Conservation (phyloP, 352 stramenopile species). For the Pythium sukuiense region DNA sequence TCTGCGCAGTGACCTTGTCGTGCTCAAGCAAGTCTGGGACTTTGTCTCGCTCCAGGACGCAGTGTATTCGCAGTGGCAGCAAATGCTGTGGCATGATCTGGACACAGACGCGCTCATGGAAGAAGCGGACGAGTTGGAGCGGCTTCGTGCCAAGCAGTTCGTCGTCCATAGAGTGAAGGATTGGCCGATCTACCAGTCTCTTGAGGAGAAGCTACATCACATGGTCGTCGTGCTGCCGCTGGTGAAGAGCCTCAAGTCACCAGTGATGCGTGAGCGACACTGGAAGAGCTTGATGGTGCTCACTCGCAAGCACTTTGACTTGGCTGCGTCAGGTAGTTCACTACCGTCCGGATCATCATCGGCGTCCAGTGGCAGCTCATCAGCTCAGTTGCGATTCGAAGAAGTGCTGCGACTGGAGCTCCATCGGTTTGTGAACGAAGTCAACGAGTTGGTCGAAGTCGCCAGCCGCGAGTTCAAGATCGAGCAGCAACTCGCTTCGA, state of each 20-base stretch:
- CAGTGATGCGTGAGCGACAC: constrained; percentile 86
- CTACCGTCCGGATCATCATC: constrained; percentile 1
- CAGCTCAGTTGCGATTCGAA: constrained; percentile 71
- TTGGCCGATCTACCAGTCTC: constrained; percentile 92
- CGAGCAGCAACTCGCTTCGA: constrained; percentile 93
- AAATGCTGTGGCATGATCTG: constrained; percentile 86
- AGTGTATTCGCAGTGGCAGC: constrained; percentile 83
- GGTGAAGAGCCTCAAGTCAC: constrained; percentile 87
- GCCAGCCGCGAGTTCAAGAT: constrained; percentile 97
- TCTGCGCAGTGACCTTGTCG: constrained; percentile 84
- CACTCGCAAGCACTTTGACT: constrained; percentile 88
- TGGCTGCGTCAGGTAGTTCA: constrained; percentile 4
- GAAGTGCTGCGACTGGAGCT: constrained; percentile 93
- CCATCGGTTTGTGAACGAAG: constrained; percentile 91
- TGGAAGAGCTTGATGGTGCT: constrained; percentile 89
- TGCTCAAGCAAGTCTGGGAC: constrained; percentile 93
- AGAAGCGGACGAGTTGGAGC: constrained; percentile 85
- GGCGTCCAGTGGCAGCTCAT: constrained; percentile 19
- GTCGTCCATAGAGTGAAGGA: constrained; percentile 48
- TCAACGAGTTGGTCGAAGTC: constrained; percentile 95
- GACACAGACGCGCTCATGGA: constrained; percentile 88
- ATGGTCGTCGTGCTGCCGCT: constrained; percentile 92
- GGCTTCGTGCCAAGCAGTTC: constrained; percentile 45
- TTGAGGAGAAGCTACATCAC: constrained; percentile 89
- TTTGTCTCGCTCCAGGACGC: constrained; percentile 88